A percentile compares a stretch with the other conserved stretches of the same genome.
Evolutionary conservation across 2,329 filamentous ascomycete genomes (phyloP).

Genomic region (Sarocladiaceae sp.): DNA sequence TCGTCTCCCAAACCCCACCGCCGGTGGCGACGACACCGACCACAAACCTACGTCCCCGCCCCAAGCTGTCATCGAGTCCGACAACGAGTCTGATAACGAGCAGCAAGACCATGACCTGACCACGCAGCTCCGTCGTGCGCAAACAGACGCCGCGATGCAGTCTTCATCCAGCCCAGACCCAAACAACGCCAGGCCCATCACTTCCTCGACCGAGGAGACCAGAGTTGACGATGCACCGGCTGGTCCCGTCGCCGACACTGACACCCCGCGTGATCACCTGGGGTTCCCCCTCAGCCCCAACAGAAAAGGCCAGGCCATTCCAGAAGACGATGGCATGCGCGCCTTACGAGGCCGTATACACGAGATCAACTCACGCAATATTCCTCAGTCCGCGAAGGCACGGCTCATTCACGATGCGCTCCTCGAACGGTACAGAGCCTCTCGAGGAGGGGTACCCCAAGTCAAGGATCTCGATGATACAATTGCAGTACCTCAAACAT

Average conservation of each 20-base stretch:
- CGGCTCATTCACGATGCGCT: slow-evolving; percentile 64
- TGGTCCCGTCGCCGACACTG: slow-evolving; percentile 14
- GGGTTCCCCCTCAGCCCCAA: slow-evolving; percentile 24
- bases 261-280: slow-evolving; percentile 25
- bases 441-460: slow-evolving; percentile 17
- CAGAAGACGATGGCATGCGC: slow-evolving; percentile 76
- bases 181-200: slow-evolving; percentile 22
- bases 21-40: slow-evolving; percentile 22
- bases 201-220: slow-evolving; percentile 27
- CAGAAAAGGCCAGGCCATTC: slow-evolving; percentile 36
- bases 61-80: slow-evolving; percentile 22
- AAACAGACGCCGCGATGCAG: slow-evolving; percentile 13
- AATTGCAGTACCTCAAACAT: slow-evolving; percentile 19
- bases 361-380: slow-evolving; percentile 56
- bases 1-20: slow-evolving; percentile 30
- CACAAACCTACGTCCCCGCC: slow-evolving; percentile 9
- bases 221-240: slow-evolving; percentile 23
- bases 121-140: slow-evolving; percentile 12
- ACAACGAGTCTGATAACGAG: slow-evolving; percentile 10
- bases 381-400: slow-evolving; percentile 60
- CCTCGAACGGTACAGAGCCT: slow-evolving; percentile 58
- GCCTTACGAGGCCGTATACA: slow-evolving; percentile 61
- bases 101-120: neutral
- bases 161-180: slow-evolving; percentile 19
- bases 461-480: slow-evolving; percentile 14